Percentiles rank a stretch among this genome's conserved stretches.
Evolutionary conservation across 148 eudicot species (phyloP).

Genomic region (Salicornia ramosissima): DNA sequence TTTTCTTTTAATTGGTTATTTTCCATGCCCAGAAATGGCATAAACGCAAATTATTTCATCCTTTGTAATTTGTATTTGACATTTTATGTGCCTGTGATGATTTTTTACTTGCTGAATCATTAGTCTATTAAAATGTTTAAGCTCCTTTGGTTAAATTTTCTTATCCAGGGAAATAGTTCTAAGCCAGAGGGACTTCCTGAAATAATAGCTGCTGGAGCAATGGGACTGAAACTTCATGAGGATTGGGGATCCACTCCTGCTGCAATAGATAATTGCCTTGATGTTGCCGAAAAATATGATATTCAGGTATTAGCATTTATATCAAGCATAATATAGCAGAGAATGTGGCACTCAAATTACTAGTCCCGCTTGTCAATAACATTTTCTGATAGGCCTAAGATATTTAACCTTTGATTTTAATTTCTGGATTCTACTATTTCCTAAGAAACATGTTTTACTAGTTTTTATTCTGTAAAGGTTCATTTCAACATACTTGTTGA

Average conservation of each 20-base stretch:
- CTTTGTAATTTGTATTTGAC: not conserved
- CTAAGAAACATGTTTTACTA: not conserved
- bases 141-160: constrained; percentile 10
- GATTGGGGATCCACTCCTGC: constrained; percentile 99
- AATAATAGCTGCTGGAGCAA: constrained; percentile 87
- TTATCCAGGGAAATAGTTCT: constrained; percentile 66
- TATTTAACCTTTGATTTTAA: not conserved
- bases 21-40: constrained; percentile 5
- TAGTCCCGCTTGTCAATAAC: not conserved
- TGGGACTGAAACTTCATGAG: constrained; percentile 97
- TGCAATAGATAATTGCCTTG: constrained; percentile 81
- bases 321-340: not conserved
- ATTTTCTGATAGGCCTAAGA: not conserved
- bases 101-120: not conserved
- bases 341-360: not conserved
- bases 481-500: not conserved
- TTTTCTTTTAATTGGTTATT: not conserved
- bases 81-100: not conserved
- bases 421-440: not conserved
- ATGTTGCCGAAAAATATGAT: constrained; percentile 78
- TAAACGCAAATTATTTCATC: not conserved
- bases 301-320: constrained; percentile 52
- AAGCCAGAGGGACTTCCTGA: constrained; percentile 88
- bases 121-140: not conserved
- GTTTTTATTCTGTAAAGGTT: not conserved